Base-by-base conservation (phyloP, 345 rosid genomes). In the Hibiscus mutabilis region DNA sequence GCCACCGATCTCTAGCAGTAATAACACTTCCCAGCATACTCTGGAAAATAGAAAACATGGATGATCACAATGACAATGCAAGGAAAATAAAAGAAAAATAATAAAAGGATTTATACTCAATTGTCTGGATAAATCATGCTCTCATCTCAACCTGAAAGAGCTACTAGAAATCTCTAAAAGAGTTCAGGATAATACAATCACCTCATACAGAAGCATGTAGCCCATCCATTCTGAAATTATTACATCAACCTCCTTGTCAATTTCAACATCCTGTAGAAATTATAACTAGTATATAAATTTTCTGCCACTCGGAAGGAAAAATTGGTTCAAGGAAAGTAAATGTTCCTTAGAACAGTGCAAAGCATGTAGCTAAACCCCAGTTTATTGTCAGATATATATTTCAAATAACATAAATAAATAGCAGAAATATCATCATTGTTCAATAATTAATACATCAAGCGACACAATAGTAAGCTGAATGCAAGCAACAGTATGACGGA, bases 221-320 rank as follows among this genome's bases (percentile, higher is more conserved):
- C 99, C 99, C 99, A 95, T 95, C 99, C 99, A 92, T 72, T 95
- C 97, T 19, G 99, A 95, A 71, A 95, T 83, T 77, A 95, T 92
- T 66, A 90, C 96, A 81, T 95, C 99, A 76, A 95, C 99, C 78
- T 87, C 93, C 84, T 95, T 97, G 21, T 87, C 83, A 71, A 92
- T 92, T 81, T 90, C 91, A 80, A 95, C 95, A 86, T 95, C 99
- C 99, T 95, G 85, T 73, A 75, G 60, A 70, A 69, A 71, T 75
- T 52, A 76, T 46, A 77, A 71, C 25, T 5, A 44, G 12, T 51
- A 25, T 49, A 49, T 61, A 13, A 76, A 27, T 35, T 66, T 55
- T 29, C 70, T 67, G 60, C 15, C 27, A 51, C 14, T 57, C n/a
- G 58, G 71, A 75, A 33, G 62, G 24, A 19, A 53, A 42, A 42